phyloP scores from a whole-genome alignment of 192 early-diverging fungal species.

The Backusella australiensis region DNA sequence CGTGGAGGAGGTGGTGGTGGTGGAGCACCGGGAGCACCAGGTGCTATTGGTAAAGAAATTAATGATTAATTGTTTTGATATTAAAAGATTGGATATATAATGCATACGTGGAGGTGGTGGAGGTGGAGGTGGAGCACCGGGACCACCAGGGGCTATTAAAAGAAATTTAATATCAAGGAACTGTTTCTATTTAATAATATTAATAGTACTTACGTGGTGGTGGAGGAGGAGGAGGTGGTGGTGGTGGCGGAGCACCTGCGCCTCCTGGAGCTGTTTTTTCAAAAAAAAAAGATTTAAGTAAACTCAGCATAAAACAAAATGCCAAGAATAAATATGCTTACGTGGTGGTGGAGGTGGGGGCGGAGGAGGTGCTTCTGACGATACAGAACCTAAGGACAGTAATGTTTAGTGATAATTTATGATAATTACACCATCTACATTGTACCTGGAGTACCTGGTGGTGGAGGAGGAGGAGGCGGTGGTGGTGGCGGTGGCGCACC shows the following conservation, averaged over 20 bases:
- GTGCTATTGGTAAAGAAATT: background rate
- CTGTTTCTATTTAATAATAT: background rate
- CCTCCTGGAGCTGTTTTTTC: background rate
- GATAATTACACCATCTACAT: background rate
- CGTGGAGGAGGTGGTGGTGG: conserved; percentile 40
- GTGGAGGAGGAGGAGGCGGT: background rate
- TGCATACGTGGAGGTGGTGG: conserved; percentile 39
- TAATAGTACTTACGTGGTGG: conserved; percentile 14
- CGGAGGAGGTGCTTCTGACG: background rate
- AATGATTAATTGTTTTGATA: background rate
- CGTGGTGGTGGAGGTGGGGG: conserved; percentile 19
- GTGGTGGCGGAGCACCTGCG: background rate
- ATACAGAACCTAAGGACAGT: background rate
- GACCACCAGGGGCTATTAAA: background rate
- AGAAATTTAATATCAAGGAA: background rate
- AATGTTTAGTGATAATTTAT: background rate
- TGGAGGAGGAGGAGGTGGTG: conserved; percentile 3
- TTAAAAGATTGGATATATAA: background rate
- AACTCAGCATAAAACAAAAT: background rate
- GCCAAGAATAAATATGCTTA: background rate
- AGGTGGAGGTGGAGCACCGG: conserved; percentile 9
- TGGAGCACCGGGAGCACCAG: background rate
- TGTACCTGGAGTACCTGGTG: background rate
- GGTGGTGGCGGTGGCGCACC: background rate
- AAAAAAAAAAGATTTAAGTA: background rate